Evolutionary conservation across 2,329 filamentous ascomycete genomes (phyloP), one percentile per base, ranked within the genome.

Genomic region (Chaetomium olivaceum): DNA sequence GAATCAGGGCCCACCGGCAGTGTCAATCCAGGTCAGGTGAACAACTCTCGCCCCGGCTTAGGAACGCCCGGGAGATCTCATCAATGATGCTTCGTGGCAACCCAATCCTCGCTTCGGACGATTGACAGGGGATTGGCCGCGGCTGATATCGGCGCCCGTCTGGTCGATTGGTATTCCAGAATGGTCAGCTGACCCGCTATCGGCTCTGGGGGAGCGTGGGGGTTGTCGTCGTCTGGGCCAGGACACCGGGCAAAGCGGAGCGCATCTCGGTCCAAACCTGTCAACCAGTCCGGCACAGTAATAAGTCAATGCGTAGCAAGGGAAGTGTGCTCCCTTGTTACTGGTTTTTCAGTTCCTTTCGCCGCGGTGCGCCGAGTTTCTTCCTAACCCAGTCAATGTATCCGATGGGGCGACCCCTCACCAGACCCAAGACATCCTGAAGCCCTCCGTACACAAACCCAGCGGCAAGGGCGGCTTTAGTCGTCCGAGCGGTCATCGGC

Each of bases 371-470:
- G 33, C 69, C 58, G 43, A 73, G 46, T 27, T 46, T 58, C n/a
- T 57, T 61, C 36, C 67, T 79, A 61, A 89, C 71, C 71, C 87
- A 91, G 65, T 92, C 88, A 67, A 96, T 80, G 76, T 96, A 96
- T 23, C 87, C 87, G 39, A 93, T 86, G 62, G 83, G 86, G 72
- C 91, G 88, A 62, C 92, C 92, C 75, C 87, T 89, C 61, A 87
- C 79, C 66, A 89, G 81, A 61, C 87, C 87, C 39, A 95, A 76
- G 12, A 83, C 79, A 79, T 98, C 94, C 78, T 98, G 93, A 65
- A 90, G 76, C 46, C 94, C 80, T 27, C 94, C 94, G 78, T 92
- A 98, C 8, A 81, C 85, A 43, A 97, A 75, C 23, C 94, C 93
- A 70, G 93, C 88, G 71, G 90, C 81, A 55, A 97, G 80, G 1